Base-by-base conservation (phyloP, 2,329 filamentous ascomycete species). In the Alternaria metachromatica region DNA sequence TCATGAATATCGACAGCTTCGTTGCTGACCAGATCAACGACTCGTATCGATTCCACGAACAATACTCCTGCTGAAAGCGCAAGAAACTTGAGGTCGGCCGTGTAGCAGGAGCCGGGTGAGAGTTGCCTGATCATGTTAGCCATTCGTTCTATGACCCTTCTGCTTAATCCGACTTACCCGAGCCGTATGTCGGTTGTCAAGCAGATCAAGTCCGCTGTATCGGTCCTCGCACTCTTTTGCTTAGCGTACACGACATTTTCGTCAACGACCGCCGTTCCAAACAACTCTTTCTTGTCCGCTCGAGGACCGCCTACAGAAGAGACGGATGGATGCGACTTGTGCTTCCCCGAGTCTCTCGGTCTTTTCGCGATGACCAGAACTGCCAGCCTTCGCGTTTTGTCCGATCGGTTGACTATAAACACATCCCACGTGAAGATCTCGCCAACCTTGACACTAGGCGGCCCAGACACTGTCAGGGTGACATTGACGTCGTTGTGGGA, bases 1-100 rank as follows among this genome's bases (percentile, higher is more conserved):
- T 95, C 90, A 64, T 87, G 86, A 58, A 94, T 89, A 78, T 95
- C 92, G 4, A 92, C 89, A 74, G 92, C 90, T 80, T 94, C 91
- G 73, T 92, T 89, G 33, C 88, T 91, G 21, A 84, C 87, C 63
- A 95, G 76, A 77, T 96, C 92, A 4, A 94, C 84, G 1, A 95
- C 87, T 54, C 91, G 84, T 20, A 95, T 84, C 3, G 89, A 89
- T 70, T 94, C 92, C 3, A 95, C 79, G n/a, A 86, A 85, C 28
- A 92, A 84, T 30, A 92, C 85, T 0, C 92, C 92, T 51, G 87
- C 84, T 57, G 79, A 80, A 56, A 94, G 81, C 5, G 92, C 89
- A 57, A 94, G 82, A 68, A 95, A 94, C 69, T 88, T 87, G 69
- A 95, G 78, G 76, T 92, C 90, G 1, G 88, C 89, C 41, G 90